A percentile compares a stretch with the other conserved stretches of the same genome.
Evolutionary conservation across 2,329 filamentous ascomycete genomes (phyloP).

Genomic region (Decorospora gaudefroyi): DNA sequence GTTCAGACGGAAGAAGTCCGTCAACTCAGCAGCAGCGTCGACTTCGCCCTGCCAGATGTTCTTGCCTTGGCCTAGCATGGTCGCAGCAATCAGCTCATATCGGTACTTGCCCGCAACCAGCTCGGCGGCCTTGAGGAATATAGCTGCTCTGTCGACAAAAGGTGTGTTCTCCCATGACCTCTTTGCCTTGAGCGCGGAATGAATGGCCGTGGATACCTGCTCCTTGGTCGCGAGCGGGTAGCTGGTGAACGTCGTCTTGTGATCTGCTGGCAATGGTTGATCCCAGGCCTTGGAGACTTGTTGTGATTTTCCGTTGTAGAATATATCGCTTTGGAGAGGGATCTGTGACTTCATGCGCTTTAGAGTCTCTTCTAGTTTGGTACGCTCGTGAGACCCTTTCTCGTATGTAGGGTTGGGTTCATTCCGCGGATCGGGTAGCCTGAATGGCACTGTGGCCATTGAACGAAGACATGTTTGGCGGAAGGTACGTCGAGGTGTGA

Average conservation of each 20-base stretch:
- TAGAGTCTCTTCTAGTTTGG: slow-evolving; percentile 30
- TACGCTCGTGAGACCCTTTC: slow-evolving; percentile 35
- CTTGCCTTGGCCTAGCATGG: slow-evolving; percentile 95
- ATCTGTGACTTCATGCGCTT: slow-evolving; percentile 34
- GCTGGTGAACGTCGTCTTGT: slow-evolving; percentile 72
- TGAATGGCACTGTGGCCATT: slow-evolving; percentile 37
- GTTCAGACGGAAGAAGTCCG: slow-evolving; percentile 88
- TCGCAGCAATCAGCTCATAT: slow-evolving; percentile 92
- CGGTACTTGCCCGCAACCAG: slow-evolving; percentile 87
- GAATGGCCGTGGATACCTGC: slow-evolving; percentile 77
- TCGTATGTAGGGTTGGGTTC: slow-evolving; percentile 40
- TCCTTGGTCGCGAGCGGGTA: slow-evolving; percentile 78
- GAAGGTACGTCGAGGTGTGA: slow-evolving; percentile 11
- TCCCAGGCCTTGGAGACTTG: slow-evolving; percentile 29
- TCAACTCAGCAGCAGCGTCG: slow-evolving; percentile 86
- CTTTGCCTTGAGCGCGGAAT: slow-evolving; percentile 80
- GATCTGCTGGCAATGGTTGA: slow-evolving; percentile 49
- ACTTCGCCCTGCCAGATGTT: slow-evolving; percentile 98
- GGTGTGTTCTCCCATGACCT: slow-evolving; percentile 80
- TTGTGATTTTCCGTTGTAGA: slow-evolving; percentile 35
- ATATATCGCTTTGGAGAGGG: slow-evolving; percentile 34
- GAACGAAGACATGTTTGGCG: slow-evolving; percentile 26
- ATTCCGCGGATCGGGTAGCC: slow-evolving; percentile 34
- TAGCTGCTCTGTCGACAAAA: slow-evolving; percentile 84
- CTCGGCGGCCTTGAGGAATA: slow-evolving; percentile 94